Conservation (phyloP, 208 protist species). For the Angomonas deanei region DNA sequence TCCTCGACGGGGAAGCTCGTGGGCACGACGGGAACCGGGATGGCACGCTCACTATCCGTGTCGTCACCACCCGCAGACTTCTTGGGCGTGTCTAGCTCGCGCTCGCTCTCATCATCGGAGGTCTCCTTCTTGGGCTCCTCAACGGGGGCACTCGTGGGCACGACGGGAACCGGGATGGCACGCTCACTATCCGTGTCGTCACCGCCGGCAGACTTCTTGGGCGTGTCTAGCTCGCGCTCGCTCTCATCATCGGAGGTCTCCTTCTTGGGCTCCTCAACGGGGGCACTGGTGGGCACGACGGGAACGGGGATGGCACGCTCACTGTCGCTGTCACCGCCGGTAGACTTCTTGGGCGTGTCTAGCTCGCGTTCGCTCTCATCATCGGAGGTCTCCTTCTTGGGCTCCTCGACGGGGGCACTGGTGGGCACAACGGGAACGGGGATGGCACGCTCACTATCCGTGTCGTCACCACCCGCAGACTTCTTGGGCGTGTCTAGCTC, state of each 20-base stretch:
- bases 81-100: too few relatives aligned
- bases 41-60: too few relatives aligned
- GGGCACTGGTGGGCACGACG: background rate
- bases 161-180: background rate
- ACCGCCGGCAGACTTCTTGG: background rate
- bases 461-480: background rate
- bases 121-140: background rate
- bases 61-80: too few relatives aligned
- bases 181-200: background rate
- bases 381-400: background rate
- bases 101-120: background rate
- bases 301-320: background rate
- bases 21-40: too few relatives aligned
- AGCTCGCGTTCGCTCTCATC: background rate
- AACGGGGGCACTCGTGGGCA: background rate
- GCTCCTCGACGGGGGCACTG: background rate
- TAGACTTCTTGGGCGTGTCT: background rate
- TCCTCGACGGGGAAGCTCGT: too few relatives aligned
- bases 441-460: background rate
- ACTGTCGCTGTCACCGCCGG: background rate
- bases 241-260: background rate
- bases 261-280: background rate
- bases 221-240: background rate
- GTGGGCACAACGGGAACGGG: background rate
- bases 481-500: background rate